A percentile compares a stretch with the other conserved stretches of the same genome.
Conservation (phyloP, 768 basidiomycete genomes). For the Trametes cingulata region DNA sequence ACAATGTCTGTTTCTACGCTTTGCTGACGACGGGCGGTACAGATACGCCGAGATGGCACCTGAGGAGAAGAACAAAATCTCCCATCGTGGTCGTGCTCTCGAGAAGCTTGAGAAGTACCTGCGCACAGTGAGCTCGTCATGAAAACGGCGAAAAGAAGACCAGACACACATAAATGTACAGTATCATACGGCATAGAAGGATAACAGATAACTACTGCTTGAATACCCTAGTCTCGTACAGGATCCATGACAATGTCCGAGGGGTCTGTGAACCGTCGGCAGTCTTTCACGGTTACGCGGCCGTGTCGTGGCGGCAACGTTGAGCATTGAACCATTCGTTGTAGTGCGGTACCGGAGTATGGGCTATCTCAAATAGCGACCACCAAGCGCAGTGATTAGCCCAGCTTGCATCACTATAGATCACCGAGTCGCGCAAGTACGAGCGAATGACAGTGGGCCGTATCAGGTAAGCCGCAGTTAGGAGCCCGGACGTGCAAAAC, state of each 20-base stretch:
- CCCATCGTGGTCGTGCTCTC: conserved; percentile 65
- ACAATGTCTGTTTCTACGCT: too few relatives aligned
- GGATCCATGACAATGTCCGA: too few relatives aligned
- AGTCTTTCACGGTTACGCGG: too few relatives aligned
- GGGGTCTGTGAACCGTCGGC: too few relatives aligned
- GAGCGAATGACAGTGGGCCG: neutral
- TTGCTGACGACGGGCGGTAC: neutral
- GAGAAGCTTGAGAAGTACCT: conserved; percentile 54
- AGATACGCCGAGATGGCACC: conserved; percentile 72
- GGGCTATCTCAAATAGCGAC: too few relatives aligned
- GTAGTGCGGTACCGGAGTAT: too few relatives aligned
- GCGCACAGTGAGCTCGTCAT: conserved; percentile 7
- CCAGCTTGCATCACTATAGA: too few relatives aligned
- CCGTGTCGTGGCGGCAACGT: too few relatives aligned
- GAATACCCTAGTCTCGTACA: too few relatives aligned
- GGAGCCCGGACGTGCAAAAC: neutral
- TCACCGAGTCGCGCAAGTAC: too few relatives aligned
- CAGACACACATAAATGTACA: neutral
- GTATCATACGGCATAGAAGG: neutral
- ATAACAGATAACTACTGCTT: neutral
- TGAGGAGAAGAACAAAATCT: conserved; percentile 62
- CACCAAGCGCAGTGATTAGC: too few relatives aligned
- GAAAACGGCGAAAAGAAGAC: neutral
- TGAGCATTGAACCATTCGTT: too few relatives aligned
- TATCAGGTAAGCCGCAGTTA: conserved; percentile 4